Evolutionary conservation across 192 early-diverging fungal species (phyloP), one percentile per base, ranked within the genome.

Genomic region (Gonapodya prolifera): DNA sequence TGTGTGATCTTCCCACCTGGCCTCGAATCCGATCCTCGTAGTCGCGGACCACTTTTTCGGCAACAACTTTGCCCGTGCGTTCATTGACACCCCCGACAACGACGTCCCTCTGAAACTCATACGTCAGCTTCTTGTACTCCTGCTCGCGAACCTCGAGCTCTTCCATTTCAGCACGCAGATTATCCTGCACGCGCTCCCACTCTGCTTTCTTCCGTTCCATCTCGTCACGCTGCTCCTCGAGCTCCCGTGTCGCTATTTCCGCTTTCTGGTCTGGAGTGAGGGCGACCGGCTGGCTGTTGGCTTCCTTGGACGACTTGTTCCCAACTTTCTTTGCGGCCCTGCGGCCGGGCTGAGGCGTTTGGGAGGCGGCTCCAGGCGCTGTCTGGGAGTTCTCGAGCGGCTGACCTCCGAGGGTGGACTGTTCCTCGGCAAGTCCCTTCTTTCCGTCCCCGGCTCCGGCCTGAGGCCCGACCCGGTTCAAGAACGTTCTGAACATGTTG

Each of bases 61-160:
- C 86, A 23, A 89, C 80, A 1, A 89, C 84, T 79, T 89, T 89
- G 1, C 83, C 85, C 1, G 88, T 89, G 8, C 86, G 74, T 13
- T 69, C 75, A 76, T 85, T 87, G 32, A 85, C 80, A 17, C 87
- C 86, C 35, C 82, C 81, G 71, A 75, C 69, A 0, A 84, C 85
- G 75, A 89, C 87, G 71, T 89, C 88, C 35, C 88, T 69, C 77
- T 81, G 84, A 77, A 89, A 89, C 79, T 89, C 88, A 75, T 89
- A 89, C 75, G 83, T 77, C 1, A 86, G 84, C 76, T 88, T 89
- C 77, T 86, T 89, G 69, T 80, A 83, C 45, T 89, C 88, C 0
- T 75, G 36, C 0, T 87, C 78, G 29, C 87, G 74, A 69, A 89
- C 86, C 30, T 89, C 88, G 18, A 89, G 81, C 77, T 89, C 88